Conservation (phyloP, 169 alveolate genomes). For the Cryptosporidium baileyi region DNA sequence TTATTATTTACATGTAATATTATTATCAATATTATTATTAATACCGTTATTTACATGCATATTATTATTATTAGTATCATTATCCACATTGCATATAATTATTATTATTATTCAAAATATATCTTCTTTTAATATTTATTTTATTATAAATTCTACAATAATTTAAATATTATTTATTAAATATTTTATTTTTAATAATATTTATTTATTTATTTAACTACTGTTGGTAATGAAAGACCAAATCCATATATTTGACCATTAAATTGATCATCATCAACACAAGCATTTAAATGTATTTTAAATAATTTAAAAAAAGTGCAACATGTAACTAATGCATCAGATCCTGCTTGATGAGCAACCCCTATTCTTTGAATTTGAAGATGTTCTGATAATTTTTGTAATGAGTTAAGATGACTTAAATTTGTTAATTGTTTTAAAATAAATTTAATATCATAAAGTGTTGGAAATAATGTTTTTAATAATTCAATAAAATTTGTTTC, state of each 20-base stretch:
- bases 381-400: constrained; percentile 75
- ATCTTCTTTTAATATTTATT: no score
- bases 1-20: no score
- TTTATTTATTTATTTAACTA: background rate
- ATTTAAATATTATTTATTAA: background rate
- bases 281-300: constrained; percentile 23
- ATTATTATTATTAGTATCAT: no score
- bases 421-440: constrained; percentile 85
- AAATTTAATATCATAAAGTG: constrained; percentile 93
- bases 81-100: no score
- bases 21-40: no score
- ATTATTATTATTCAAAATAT: no score
- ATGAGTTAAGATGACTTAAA: constrained; percentile 71
- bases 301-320: constrained; percentile 90
- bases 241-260: constrained; percentile 64
- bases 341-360: constrained; percentile 98
- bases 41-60: no score
- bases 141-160: background rate
- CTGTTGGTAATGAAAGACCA: constrained; percentile 6
- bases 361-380: constrained; percentile 91
- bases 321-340: constrained; percentile 95
- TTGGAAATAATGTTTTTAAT: constrained; percentile 91
- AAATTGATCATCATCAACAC: constrained; percentile 20
- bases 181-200: background rate
- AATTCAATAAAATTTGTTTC: constrained; percentile 90